These are phyloP conservation scores for Papilionanthe hybrid DNA, from an alignment of 116 monocot species.

Conservation along the genomic window DNA sequence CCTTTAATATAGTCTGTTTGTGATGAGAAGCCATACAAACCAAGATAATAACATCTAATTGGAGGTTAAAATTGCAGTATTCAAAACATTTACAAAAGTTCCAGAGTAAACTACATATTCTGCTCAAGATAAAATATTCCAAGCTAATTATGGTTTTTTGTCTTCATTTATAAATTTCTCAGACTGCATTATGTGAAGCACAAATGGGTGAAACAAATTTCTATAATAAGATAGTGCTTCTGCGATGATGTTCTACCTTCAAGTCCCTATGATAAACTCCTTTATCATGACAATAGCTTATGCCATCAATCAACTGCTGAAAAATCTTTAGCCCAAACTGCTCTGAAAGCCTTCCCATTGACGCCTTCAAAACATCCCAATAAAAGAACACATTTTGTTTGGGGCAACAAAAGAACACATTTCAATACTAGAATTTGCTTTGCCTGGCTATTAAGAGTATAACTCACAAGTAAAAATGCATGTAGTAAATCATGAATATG, in stretches of 20 bases:
- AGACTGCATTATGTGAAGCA: too few species aligned
- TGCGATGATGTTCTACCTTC: conserved; percentile 47
- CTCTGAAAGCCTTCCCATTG: conserved; percentile 52
- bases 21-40: too few species aligned
- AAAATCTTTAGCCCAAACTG: conserved; percentile 61
- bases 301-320: conserved; percentile 87
- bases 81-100: too few species aligned
- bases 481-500: neutral
- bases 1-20: too few species aligned
- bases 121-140: too few species aligned
- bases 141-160: too few species aligned
- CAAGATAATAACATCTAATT: too few species aligned
- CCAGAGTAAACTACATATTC: too few species aligned
- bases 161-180: too few species aligned
- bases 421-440: neutral
- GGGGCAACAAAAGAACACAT: too few species aligned
- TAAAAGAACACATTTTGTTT: neutral
- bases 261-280: conserved; percentile 92
- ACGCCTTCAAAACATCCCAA: conserved; percentile 28
- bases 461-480: neutral
- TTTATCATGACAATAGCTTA: conserved; percentile 80
- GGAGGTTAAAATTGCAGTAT: too few species aligned
- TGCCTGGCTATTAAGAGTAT: neutral
- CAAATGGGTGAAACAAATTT: too few species aligned
- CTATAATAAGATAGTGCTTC: neutral